These are phyloP conservation scores for Claviceps lovelessii DNA, from an alignment of 2,329 filamentous ascomycete species.

Conservation along the genomic window DNA sequence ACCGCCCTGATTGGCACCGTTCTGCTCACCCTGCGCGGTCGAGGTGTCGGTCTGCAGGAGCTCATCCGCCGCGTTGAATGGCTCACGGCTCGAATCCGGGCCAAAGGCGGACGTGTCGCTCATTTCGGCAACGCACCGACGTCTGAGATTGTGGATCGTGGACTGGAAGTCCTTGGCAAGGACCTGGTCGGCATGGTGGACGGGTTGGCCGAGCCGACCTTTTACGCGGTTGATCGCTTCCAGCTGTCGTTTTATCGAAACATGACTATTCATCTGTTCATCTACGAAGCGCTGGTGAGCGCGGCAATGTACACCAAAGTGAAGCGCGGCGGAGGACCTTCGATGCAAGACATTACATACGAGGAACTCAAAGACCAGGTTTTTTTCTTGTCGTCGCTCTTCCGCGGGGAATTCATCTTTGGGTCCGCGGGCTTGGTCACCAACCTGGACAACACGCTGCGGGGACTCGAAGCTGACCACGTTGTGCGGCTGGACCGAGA, in stretches of 20 bases:
- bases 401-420: conserved; percentile 95
- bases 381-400: conserved; percentile 79
- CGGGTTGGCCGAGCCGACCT: conserved; percentile 78
- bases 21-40: conserved; percentile 74
- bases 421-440: conserved; percentile 65
- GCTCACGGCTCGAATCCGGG: conserved; percentile 67
- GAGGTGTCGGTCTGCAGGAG: conserved; percentile 79
- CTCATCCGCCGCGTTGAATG: conserved; percentile 78
- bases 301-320: conserved; percentile 81
- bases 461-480: conserved; percentile 61
- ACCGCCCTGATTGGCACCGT: conserved; percentile 92
- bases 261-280: conserved; percentile 98
- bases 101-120: conserved; percentile 81
- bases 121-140: conserved; percentile 78
- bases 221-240: conserved; percentile 88
- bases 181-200: conserved; percentile 70
- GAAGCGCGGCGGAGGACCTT: conserved; percentile 76
- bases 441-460: conserved; percentile 70
- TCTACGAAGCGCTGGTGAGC: conserved; percentile 80
- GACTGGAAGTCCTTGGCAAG: conserved; percentile 79
- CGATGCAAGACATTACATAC: conserved; percentile 66
- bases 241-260: conserved; percentile 97
- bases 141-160: conserved; percentile 71
- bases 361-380: conserved; percentile 63
- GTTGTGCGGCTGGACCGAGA: conserved; percentile 56